Base-by-base conservation (phyloP, 208 protist genomes). In the Kentomonas sorsogonicus region DNA sequence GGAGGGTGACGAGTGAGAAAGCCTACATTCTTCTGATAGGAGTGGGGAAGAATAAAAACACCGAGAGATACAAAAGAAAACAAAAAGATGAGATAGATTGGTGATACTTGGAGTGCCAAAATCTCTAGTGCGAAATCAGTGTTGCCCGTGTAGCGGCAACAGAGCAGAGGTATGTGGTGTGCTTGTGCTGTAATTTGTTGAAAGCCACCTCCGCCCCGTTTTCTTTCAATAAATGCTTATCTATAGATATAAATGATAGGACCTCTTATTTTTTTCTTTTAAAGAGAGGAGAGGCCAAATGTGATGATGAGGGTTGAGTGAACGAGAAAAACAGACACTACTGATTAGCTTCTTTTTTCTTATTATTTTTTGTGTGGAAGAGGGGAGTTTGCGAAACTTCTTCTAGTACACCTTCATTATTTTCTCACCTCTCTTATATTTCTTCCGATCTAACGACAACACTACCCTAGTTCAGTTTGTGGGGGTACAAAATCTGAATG, bases 401-500 rank as follows among this genome's bases (percentile, higher is more conserved):
- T 36, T 5, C 11, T 11, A 36, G 4, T n/a, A 6, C 3, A 9
- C 45, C 7, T 57, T 33, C 36, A 11, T 43, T 34, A 1, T 29
- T 55, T 1, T 11, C 33, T 3, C 36, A 15, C 16, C 16, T 6
- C 5, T 47, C 3, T 20, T n/a, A n/a, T n/a, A n/a, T n/a, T n/a
- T n/a, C n/a, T n/a, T n/a, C n/a, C n/a, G n/a, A n/a, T n/a, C n/a
- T n/a, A n/a, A n/a, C n/a, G n/a, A n/a, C n/a, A n/a, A n/a, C n/a
- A n/a, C n/a, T 7, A 25, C 30, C 41, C 60, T 77, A 76, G 27
- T 71, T 36, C 15, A 91, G 69, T 43, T 77, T 83, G 20, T 86
- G 57, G 4, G 89, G 89, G 54, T 95, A 88, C 43, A 95, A 83
- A 33, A 88, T 36, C 27, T 92, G 83, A 29, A 93, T 76, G 50